Conservation (phyloP, 768 basidiomycete genomes). For the Amanita inopinata region DNA sequence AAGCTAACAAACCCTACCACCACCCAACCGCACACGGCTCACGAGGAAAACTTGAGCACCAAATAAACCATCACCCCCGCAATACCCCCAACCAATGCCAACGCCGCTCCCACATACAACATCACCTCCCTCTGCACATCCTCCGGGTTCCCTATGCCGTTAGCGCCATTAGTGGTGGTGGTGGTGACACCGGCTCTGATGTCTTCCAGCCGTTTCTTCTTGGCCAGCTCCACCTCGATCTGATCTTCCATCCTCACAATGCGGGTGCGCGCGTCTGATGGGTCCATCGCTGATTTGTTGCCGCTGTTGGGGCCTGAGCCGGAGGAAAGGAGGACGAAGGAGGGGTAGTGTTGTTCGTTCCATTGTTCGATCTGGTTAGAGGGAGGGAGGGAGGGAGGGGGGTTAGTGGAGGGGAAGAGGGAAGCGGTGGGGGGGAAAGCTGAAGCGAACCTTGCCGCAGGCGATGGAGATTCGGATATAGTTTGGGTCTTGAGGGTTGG, state of each 20-base stretch:
- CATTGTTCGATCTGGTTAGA: slow-evolving; percentile 90
- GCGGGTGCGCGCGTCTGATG: slow-evolving; percentile 45
- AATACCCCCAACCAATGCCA: slow-evolving; percentile 16
- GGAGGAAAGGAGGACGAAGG: slow-evolving; percentile 52
- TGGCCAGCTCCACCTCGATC: slow-evolving; percentile 25
- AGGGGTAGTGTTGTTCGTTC: slow-evolving; percentile 90
- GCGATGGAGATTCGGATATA: slow-evolving; percentile 76
- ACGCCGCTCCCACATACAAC: slow-evolving; percentile 22
- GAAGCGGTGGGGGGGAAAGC: slow-evolving; percentile 10
- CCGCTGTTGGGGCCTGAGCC: slow-evolving; percentile 10
- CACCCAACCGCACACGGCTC: too few species aligned
- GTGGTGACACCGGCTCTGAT: slow-evolving; percentile 10
- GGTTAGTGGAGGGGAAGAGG: not conserved
- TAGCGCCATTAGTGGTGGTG: too few species aligned
- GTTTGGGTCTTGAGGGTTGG: slow-evolving; percentile 74
- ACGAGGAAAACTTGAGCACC: slow-evolving; percentile 11
- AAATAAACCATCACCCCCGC: slow-evolving; percentile 16
- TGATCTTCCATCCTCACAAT: slow-evolving; percentile 38
- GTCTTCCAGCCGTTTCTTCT: slow-evolving; percentile 21
- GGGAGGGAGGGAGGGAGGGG: slow-evolving; percentile 5
- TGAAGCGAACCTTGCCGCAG: slow-evolving; percentile 61
- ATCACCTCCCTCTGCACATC: slow-evolving; percentile 16
- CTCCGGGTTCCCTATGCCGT: slow-evolving; percentile 9
- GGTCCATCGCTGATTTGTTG: slow-evolving; percentile 32
- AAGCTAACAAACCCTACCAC: not conserved